phyloP scores from a whole-genome alignment of 306 rosid species.

The Fagus crenata region DNA sequence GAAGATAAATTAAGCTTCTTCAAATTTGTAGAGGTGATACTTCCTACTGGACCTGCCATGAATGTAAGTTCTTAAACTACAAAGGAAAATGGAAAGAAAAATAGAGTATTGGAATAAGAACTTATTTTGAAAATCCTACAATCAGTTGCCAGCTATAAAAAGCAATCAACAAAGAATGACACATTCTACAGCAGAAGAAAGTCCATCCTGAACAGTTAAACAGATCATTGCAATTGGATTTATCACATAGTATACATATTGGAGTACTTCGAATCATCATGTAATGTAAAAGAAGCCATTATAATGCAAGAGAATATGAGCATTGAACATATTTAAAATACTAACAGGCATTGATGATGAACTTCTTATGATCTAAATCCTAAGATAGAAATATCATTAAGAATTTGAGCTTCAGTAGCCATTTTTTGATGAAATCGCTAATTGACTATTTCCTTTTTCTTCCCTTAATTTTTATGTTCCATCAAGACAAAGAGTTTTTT shows the following conservation, averaged over 20 bases:
- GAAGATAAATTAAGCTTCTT: slow-evolving; percentile 76
- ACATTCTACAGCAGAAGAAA: not conserved
- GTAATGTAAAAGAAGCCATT: not conserved
- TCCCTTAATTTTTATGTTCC: not conserved
- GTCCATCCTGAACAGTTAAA: not conserved
- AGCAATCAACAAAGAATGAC: not conserved
- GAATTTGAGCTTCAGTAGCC: too few species aligned
- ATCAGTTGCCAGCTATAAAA: not conserved
- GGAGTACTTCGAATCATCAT: not conserved
- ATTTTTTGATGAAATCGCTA: not conserved
- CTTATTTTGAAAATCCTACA: not conserved
- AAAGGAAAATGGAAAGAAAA: slow-evolving; percentile 4
- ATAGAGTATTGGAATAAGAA: not conserved
- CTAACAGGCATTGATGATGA: not conserved
- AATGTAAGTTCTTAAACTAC: slow-evolving; percentile 20
- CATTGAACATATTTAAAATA: not conserved
- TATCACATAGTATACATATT: not conserved
- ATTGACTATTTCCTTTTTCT: not conserved
- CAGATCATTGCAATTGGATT: not conserved
- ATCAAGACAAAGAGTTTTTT: not conserved
- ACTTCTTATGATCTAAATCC: not conserved
- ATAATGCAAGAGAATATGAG: not conserved
- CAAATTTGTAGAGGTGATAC: slow-evolving; percentile 67
- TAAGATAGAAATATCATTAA: too few species aligned
- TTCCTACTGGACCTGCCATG: slow-evolving; percentile 67